Conservation (phyloP, 305 asterid species). For the Ruellia speciosa region DNA sequence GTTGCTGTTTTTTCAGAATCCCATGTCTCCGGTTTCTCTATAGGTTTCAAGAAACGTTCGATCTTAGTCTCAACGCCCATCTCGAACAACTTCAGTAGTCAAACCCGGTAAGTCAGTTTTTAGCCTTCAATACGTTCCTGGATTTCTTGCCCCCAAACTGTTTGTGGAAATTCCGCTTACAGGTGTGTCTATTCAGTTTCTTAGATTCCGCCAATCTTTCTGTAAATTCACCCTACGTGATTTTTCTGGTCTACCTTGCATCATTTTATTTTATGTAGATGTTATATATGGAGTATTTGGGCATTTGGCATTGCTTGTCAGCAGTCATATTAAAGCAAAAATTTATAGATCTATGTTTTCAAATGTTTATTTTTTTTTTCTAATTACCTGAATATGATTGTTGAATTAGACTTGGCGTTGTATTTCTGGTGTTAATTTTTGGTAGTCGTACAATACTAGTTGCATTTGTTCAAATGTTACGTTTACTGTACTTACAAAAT, state of each 20-base stretch:
- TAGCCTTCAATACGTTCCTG: background rate
- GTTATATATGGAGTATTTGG: too few relatives aligned
- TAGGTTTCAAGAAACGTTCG: constrained; percentile 9
- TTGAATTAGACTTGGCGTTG: background rate
- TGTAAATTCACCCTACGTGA: too few relatives aligned
- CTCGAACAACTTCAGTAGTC: constrained; percentile 20
- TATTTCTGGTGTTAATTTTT: background rate
- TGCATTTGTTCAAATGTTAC: too few relatives aligned
- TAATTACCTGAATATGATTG: background rate
- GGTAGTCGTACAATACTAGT: background rate
- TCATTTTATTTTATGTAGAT: background rate
- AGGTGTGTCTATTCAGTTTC: background rate
- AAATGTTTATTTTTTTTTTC: constrained; percentile 1
- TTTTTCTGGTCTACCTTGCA: too few relatives aligned
- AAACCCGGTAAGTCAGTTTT: constrained; percentile 17
- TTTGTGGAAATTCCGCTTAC: constrained; percentile 21
- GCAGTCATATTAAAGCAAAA: background rate
- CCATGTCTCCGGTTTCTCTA: constrained; percentile 5
- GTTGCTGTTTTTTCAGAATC: constrained; percentile 21
- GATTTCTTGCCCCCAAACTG: constrained; percentile 19
- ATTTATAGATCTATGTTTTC: background rate
- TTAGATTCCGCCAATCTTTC: too few relatives aligned
- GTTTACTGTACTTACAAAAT: background rate
- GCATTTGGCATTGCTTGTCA: background rate
- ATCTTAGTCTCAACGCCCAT: constrained; percentile 17